A percentile compares a stretch with the other conserved stretches of the same genome.
These are phyloP conservation scores for Colletotrichum theobromicola DNA, from an alignment of 2,329 filamentous ascomycete genomes.

Conservation along the genomic window DNA sequence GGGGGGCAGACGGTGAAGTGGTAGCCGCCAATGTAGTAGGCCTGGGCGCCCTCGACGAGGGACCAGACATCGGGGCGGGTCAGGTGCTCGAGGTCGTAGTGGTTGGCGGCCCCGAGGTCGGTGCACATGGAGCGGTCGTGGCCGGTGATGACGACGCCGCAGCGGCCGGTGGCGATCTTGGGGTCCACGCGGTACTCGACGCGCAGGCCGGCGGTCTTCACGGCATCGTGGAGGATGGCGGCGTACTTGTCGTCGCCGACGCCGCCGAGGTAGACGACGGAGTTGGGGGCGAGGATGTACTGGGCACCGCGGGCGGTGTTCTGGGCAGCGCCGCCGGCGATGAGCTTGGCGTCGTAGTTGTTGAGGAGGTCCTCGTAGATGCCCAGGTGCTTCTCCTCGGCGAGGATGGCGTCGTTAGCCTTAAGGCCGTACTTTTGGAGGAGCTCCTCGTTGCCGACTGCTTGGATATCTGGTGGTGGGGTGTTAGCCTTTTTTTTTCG, in stretches of 20 bases:
- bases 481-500: background rate
- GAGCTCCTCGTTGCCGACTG: conserved; percentile 78
- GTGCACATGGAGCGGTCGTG: conserved; percentile 96
- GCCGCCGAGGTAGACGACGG: conserved; percentile 91
- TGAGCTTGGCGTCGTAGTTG: conserved; percentile 91
- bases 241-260: conserved; percentile 97
- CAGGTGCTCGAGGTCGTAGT: conserved; percentile 94
- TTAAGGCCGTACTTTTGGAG: conserved; percentile 94
- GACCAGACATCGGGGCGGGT: conserved; percentile 92
- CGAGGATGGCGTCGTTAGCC: conserved; percentile 96
- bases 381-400: conserved; percentile 85
- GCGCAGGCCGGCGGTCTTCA: conserved; percentile 84
- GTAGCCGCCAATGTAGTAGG: conserved; percentile 95
- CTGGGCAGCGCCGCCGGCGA: conserved; percentile 94
- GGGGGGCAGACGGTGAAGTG: conserved; percentile 96
- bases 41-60: conserved; percentile 84
- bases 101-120: conserved; percentile 94
- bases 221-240: conserved; percentile 84
- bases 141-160: conserved; percentile 95
- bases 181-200: conserved; percentile 95
- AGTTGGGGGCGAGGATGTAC: conserved; percentile 91
- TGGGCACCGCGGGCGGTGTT: conserved; percentile 96
- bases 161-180: conserved; percentile 85
- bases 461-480: conserved; percentile 79
- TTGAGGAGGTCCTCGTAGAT: conserved; percentile 94